Evolutionary conservation across 805 yeast species (phyloP), one percentile per base, ranked within the genome.

Genomic region (Starmera caribaea): DNA sequence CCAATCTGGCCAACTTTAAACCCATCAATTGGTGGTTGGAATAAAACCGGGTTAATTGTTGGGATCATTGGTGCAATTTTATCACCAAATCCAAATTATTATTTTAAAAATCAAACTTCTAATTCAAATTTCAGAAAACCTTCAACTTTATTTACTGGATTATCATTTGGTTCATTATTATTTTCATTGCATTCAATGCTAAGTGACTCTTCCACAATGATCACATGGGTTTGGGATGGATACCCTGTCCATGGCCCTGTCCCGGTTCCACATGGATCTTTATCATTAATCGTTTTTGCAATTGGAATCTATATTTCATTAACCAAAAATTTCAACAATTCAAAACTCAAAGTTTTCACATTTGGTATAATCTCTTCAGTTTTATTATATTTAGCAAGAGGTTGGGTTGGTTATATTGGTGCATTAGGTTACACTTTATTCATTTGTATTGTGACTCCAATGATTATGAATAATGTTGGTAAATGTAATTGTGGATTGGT

Each of bases 1-100:
- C 98, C 98, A 31, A 67, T 88, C 36, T 92, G 98, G 98, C 95
- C 97, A 26, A 82, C 89, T 38, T 80, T 92, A 89, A 80, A 88
- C 57, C 69, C 69, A 14, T 73, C 67, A 11, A 88, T 85, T 50
- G 96, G 97, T 15, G 98, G 98, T 12, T 76, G 76, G 69, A 90
- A 90, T 59, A 68, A 67, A 38, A 61, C 76, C 27, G 95, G 92
- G 32, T 58, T 87, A 3, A 59, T 67, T 4, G 43, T 82, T 38
- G 96, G 94, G 16, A 49, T 79, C 5, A 46, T 72, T 9, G 71
- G 77, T 32, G 88, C 90, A 3, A 49, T 75, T n/a, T 65, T 80
- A 40, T 74, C 96, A 3, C 74, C 80, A 33, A 29, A 30, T 11
- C 36, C 36, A 36, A 47, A 37, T 46, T 5, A 8, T 37, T 4